Evolutionary conservation across 75 land plant genomes (phyloP).

Genomic region (Ceratopteris richardii): DNA sequence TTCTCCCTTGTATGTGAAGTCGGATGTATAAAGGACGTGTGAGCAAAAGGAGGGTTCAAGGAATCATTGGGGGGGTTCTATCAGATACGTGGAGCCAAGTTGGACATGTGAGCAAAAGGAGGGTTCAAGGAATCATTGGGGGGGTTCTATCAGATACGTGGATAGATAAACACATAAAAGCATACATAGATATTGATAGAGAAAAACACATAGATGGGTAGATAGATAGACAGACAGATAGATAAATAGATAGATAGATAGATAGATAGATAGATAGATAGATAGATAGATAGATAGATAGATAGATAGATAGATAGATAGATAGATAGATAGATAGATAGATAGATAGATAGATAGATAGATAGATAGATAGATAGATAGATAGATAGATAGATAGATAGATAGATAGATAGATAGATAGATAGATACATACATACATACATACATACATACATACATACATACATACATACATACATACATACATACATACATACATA

Average conservation of each 20-base stretch:
- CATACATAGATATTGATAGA: background rate
- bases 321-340: background rate
- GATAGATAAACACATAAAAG: background rate
- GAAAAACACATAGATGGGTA: too few relatives aligned
- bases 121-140: too few relatives aligned
- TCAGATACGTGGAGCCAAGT: too few relatives aligned
- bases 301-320: background rate
- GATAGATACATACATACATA: background rate
- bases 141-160: constrained; percentile 17
- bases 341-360: background rate
- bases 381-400: background rate
- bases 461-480: background rate
- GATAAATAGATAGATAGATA: too few relatives aligned
- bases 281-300: background rate
- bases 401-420: background rate
- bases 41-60: too few relatives aligned
- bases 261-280: background rate
- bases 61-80: too few relatives aligned
- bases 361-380: background rate
- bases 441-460: background rate
- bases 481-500: background rate
- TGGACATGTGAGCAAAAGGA: too few relatives aligned
- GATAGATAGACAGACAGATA: too few relatives aligned
- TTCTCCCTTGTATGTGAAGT: too few relatives aligned
- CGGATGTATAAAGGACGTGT: too few relatives aligned